phyloP scores from a whole-genome alignment of 495 filamentous ascomycete genomes.

The Penicillium canariense region DNA sequence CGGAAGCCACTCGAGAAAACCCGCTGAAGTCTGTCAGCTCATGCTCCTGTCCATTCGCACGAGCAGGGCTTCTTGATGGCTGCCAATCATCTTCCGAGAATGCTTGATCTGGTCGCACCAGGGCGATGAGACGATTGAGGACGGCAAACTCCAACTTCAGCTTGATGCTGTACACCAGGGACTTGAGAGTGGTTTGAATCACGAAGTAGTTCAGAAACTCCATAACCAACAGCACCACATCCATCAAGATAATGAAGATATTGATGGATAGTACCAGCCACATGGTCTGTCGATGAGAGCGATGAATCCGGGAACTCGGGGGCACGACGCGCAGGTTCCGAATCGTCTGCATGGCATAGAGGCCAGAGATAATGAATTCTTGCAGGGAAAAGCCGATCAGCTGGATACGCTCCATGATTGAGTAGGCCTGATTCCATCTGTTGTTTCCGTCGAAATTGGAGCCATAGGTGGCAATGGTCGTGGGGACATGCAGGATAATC shows the following conservation, averaged over 20 bases:
- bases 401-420: constrained; percentile 46
- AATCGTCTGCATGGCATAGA: constrained; percentile 47
- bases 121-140: constrained; percentile 13
- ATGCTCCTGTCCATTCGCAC: background rate
- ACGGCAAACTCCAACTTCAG: constrained; percentile 20
- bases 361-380: constrained; percentile 48
- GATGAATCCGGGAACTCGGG: constrained; percentile 15
- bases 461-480: constrained; percentile 38
- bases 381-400: constrained; percentile 47
- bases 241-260: constrained; percentile 35
- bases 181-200: constrained; percentile 14
- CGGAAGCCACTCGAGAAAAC: background rate
- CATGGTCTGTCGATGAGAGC: constrained; percentile 30
- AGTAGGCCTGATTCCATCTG: constrained; percentile 26
- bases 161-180: constrained; percentile 19
- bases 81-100: background rate
- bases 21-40: constrained; percentile 2
- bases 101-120: constrained; percentile 12
- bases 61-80: background rate
- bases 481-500: constrained; percentile 39
- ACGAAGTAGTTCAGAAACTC: constrained; percentile 12
- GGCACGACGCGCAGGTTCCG: constrained; percentile 29
- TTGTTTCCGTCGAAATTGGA: constrained; percentile 22
- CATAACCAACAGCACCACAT: constrained; percentile 18
- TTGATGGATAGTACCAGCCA: constrained; percentile 43